phyloP scores from a whole-genome alignment of 345 rosid genomes.

The Eutrema heterophyllum region DNA sequence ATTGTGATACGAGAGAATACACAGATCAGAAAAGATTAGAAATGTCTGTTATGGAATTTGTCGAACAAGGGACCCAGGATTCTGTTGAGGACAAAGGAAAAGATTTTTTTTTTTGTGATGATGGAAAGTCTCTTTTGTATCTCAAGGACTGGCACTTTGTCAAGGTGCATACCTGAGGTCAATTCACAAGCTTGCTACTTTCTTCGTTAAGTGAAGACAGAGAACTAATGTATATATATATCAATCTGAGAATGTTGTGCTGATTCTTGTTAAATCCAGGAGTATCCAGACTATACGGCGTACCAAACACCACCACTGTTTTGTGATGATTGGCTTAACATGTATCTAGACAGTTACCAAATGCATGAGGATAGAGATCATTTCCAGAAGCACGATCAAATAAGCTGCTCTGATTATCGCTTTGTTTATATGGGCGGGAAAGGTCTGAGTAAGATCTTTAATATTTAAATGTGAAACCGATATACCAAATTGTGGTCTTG shows the following conservation, averaged over 20 bases:
- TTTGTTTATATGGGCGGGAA: constrained; percentile 96
- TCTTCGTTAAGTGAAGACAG: background rate
- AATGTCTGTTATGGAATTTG: constrained; percentile 71
- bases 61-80: constrained; percentile 44
- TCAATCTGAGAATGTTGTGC: background rate
- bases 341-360: constrained; percentile 64
- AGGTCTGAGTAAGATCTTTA: constrained; percentile 42
- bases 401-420: constrained; percentile 89
- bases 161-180: constrained; percentile 44
- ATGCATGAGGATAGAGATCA: constrained; percentile 58
- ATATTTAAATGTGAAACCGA: no score
- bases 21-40: constrained; percentile 83
- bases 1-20: constrained; percentile 69
- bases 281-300: constrained; percentile 73
- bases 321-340: constrained; percentile 88
- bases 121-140: constrained; percentile 49
- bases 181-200: constrained; percentile 6
- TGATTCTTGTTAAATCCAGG: constrained; percentile 47
- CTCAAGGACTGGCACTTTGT: constrained; percentile 97
- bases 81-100: constrained; percentile 1
- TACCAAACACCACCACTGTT: constrained; percentile 61
- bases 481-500: background rate
- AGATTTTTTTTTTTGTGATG: background rate
- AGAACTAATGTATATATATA: background rate
- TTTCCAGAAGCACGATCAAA: constrained; percentile 47